phyloP scores from a whole-genome alignment of 176 grass and related monocot genomes.

The Dendrocalamus sinicus region DNA sequence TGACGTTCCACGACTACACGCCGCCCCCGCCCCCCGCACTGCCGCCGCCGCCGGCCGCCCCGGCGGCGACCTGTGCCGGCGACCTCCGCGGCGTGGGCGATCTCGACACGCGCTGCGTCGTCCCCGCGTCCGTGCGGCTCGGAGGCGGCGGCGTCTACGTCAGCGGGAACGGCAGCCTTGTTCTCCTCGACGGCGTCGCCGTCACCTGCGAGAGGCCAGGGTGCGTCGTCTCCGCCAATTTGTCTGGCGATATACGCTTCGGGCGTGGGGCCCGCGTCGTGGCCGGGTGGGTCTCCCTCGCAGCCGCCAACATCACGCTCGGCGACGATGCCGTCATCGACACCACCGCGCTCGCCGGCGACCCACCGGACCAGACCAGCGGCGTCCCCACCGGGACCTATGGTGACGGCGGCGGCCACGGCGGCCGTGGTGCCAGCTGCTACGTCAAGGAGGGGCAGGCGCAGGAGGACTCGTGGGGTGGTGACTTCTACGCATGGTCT shows the following conservation, averaged over 20 bases:
- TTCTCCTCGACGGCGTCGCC: constrained; percentile 56
- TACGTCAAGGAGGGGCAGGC: constrained; percentile 67
- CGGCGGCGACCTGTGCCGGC: constrained; percentile 68
- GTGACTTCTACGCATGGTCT: constrained; percentile 79
- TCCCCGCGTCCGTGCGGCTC: constrained; percentile 55
- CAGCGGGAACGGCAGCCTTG: constrained; percentile 70
- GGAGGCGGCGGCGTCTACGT: constrained; percentile 53
- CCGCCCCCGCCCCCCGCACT: constrained; percentile 72
- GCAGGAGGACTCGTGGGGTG: constrained; percentile 95
- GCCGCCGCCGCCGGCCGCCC: constrained; percentile 67
- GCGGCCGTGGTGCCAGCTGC: constrained; percentile 87
- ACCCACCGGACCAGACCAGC: constrained; percentile 72
- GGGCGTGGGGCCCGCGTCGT: constrained; percentile 52
- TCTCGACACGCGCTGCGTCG: constrained; percentile 71
- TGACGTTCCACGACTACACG: constrained; percentile 82
- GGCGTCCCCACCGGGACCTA: constrained; percentile 64
- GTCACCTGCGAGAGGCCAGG: constrained; percentile 69
- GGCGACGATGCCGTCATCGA: constrained; percentile 47
- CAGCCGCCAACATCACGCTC: constrained; percentile 63
- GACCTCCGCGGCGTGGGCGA: constrained; percentile 81
- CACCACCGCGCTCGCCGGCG: constrained; percentile 69
- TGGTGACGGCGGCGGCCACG: constrained; percentile 87
- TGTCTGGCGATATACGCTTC: constrained; percentile 62
- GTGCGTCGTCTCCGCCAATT: constrained; percentile 70
- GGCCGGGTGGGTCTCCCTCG: constrained; percentile 68